Conservation (phyloP, 2,329 filamentous ascomycete species). For the Coleophoma crateriformis region DNA sequence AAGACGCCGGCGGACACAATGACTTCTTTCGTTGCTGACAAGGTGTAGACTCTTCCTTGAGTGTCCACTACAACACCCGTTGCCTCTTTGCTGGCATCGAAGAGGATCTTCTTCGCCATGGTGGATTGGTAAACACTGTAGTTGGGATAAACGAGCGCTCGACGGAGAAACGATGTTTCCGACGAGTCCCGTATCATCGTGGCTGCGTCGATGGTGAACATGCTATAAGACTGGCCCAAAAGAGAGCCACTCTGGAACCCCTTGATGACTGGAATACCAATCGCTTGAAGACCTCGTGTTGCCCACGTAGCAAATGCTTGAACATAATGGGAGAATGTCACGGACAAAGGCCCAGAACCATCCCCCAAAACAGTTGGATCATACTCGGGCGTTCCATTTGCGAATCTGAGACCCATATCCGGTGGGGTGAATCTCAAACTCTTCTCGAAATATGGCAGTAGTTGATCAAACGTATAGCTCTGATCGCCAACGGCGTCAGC, state of each 20-base stretch:
- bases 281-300: conserved; percentile 30
- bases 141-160: conserved; percentile 15
- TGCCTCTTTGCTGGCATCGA: conserved; percentile 29
- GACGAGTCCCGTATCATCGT: conserved; percentile 25
- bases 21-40: conserved; percentile 32
- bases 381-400: conserved; percentile 5
- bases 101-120: conserved; percentile 38
- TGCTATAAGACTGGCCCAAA: conserved; percentile 28
- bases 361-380: not conserved
- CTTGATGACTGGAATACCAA: conserved; percentile 29
- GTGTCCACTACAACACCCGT: conserved; percentile 31
- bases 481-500: conserved; percentile 32
- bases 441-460: conserved; percentile 40
- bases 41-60: not conserved
- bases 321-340: conserved; percentile 7
- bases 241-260: conserved; percentile 36
- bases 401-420: not conserved
- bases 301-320: conserved; percentile 4
- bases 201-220: conserved; percentile 19
- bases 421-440: conserved; percentile 9
- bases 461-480: conserved; percentile 38
- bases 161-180: conserved; percentile 30
- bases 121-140: not conserved
- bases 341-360: not conserved
- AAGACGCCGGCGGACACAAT: conserved; percentile 43